Base-by-base conservation (phyloP, 257 asterid genomes). In the Capsicum rhomboideum region DNA sequence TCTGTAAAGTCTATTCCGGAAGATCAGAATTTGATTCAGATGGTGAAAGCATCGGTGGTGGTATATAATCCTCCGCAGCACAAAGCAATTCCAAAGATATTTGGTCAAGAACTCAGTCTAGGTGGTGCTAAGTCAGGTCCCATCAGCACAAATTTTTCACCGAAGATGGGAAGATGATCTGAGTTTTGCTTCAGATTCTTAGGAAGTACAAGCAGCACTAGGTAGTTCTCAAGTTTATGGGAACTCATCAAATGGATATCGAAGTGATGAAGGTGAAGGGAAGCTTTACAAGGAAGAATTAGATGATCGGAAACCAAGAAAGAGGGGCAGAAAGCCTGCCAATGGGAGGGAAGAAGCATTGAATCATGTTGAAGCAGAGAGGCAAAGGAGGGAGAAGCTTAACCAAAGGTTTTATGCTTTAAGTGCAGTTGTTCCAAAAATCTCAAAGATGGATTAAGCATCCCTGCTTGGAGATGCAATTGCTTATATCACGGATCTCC, bases 391-490 rank as follows among this genome's bases (percentile, higher is more conserved):
- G 1, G 98, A 95, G 90, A 95, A 94, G 88, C 95, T 95, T 40
- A 95, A 95, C 85, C 99, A 95, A 80, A 90, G 98, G 12, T 95
- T 95, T 69, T 95, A 95, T n/a, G 98, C 98, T 0, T 86, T 95
- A 72, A 88, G 99, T 74, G 97, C 98, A 0, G 97, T 95, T 42
- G 97, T 95, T 50, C 99, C 99, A 0, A 95, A 93, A 66, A 94
- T 94, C 79, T 94, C 99, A 31, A 95, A 95, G 88, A 95, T 95
- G 99, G 99, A 95, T 86, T 94, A 95, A 88, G 98, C 99, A 2
- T 94, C 98, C 55, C 88, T 94, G 37, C 94, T 95, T 10, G 97
- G 98, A 4, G 99, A 95, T 83, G 94, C 98, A 7, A 94, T 95
- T 68, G 91, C 95, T 8, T 92, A 93, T 58, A 95, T 95, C 64